Evolutionary conservation across 176 grass and related monocot species (phyloP).

Genomic region (Leersia perrieri): DNA sequence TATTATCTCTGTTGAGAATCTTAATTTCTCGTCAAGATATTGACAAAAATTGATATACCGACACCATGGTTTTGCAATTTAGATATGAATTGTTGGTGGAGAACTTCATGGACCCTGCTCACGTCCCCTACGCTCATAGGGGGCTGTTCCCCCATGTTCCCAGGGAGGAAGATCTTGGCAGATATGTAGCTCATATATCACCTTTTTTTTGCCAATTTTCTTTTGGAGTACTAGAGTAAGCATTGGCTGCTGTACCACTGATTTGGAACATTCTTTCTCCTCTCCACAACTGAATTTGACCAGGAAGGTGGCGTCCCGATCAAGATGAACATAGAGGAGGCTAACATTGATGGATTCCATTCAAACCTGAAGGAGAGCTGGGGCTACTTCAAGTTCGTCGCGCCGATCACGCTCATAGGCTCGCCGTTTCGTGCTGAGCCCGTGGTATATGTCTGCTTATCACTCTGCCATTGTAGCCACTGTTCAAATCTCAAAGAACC

Average conservation of each 20-base stretch:
- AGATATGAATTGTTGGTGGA: constrained; percentile 83
- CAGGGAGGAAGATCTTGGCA: constrained; percentile 48
- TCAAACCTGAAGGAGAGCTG: too few relatives aligned
- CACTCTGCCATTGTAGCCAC: background rate
- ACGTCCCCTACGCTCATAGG: constrained; percentile 79
- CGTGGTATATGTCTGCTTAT: too few relatives aligned
- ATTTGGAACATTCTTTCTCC: background rate
- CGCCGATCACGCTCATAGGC: too few relatives aligned
- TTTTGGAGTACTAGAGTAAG: background rate
- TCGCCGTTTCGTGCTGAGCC: too few relatives aligned
- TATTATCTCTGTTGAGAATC: too few relatives aligned
- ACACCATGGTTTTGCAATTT: background rate
- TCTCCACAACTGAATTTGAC: constrained; percentile 71
- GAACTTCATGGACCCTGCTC: constrained; percentile 88
- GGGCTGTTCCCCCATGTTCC: constrained; percentile 45
- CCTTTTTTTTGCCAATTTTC: background rate
- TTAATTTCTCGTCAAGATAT: too few relatives aligned
- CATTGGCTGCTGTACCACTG: too few relatives aligned
- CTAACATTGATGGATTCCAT: background rate
- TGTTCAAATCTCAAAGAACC: too few relatives aligned
- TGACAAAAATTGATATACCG: background rate
- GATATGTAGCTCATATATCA: constrained; percentile 55
- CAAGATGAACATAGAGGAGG: constrained; percentile 53
- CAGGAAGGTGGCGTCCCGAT: constrained; percentile 66
- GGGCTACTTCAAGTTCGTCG: too few relatives aligned